A percentile compares a stretch with the other conserved stretches of the same genome.
Conservation (phyloP, 176 grass and related monocot species). For the Oryza brachyantha region DNA sequence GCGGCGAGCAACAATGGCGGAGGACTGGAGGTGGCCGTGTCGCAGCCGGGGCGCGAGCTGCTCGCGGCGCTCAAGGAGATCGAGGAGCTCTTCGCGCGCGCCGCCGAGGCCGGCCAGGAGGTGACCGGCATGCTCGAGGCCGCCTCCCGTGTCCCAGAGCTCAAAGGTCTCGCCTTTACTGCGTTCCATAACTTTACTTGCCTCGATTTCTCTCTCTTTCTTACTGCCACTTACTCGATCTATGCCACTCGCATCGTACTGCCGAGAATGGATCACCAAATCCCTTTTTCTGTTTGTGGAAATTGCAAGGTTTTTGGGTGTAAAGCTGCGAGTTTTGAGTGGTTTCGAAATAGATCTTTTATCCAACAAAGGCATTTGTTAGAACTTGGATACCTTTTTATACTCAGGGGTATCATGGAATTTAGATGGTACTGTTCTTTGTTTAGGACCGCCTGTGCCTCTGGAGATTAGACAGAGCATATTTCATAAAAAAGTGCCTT, state of each 20-base stretch:
- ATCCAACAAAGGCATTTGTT: conserved; percentile 23
- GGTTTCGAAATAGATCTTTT: conserved; percentile 15
- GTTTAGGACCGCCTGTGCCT: conserved; percentile 38
- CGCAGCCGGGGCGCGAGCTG: conserved; percentile 60
- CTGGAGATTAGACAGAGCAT: conserved; percentile 43
- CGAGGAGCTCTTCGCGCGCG: conserved; percentile 74
- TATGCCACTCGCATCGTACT: conserved; percentile 8
- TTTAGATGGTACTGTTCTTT: conserved; percentile 47
- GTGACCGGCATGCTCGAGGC: conserved; percentile 87
- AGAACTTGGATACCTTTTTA: conserved; percentile 34
- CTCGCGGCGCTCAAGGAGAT: conserved; percentile 79
- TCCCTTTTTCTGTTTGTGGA: conserved; percentile 33
- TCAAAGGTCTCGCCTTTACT: conserved; percentile 75
- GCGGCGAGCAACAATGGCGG: conserved; percentile 19
- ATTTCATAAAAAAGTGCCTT: conserved; percentile 59
- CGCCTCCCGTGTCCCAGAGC: conserved; percentile 54
- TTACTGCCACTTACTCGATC: conserved; percentile 22
- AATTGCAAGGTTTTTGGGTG: conserved; percentile 29
- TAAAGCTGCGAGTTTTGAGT: conserved; percentile 31
- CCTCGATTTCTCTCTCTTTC: neutral
- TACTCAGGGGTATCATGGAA: conserved; percentile 21
- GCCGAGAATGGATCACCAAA: neutral
- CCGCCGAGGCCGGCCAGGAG: conserved; percentile 73
- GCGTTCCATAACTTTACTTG: neutral
- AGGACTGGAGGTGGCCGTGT: conserved; percentile 43